Base-by-base conservation (phyloP, 257 asterid genomes). In the Nicotiana tabacum region DNA sequence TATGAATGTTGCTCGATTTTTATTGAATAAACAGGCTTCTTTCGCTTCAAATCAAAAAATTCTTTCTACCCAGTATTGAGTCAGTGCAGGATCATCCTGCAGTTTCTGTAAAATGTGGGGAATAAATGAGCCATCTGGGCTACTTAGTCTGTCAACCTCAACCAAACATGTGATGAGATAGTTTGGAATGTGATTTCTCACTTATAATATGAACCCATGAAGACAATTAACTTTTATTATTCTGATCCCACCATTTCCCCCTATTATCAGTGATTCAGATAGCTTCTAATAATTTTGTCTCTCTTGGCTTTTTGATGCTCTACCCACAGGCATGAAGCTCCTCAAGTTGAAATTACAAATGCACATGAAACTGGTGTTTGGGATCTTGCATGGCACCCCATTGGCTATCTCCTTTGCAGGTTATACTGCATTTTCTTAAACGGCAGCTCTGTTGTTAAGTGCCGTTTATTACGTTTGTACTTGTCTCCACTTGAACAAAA, bases 351-450 rank as follows among this genome's bases (percentile, higher is more conserved):
- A 92, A 92, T 96, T 70, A 86, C 90, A 81, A 94, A 90, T 86
- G 99, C 97, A 61, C 99, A 96, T 88, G 99, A 96, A 84, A 94
- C 88, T 86, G 92, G 99, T 86, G 98, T 96, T 24, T 96, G 97
- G 95, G 99, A 93, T 85, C 98, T 96, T 82, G 97, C 99, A 39
- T 96, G 99, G 99, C 99, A 96, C 92, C 99, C 99, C 37, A 94
- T 91, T 39, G 99, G 99, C 56, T 92, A 95, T 87, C 91, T 95
- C 77, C 97, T 95, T 80, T 92, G 98, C 98, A 95, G 99, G 99
- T 95, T 51, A 76, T 15, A 76, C 80, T 76, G 46, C 79, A 76
- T 27, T 29, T 48, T 76, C 62, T 48, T 76, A 5, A 76, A 51
- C 46, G 29, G 80, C 46, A 7, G 43, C 64, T 48, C 43, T 51